These are phyloP conservation scores for Monosporozyma yasuniensis DNA, from an alignment of 805 yeast genomes.

Conservation along the genomic window DNA sequence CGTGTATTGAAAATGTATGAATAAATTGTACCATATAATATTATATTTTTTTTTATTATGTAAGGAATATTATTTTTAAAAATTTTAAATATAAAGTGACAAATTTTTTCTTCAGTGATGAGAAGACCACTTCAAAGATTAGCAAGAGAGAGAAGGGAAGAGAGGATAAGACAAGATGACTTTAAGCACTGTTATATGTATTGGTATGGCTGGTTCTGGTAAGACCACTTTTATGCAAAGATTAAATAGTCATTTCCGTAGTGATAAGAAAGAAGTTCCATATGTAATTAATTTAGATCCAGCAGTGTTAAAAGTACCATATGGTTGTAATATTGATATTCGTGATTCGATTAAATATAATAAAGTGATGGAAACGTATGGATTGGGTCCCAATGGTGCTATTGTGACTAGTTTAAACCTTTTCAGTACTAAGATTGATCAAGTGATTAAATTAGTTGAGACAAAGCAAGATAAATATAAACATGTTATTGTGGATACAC, in stretches of 20 bases:
- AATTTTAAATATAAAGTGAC: background rate
- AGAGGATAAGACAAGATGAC: conserved; percentile 19
- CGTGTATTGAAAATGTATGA: conserved; percentile 36
- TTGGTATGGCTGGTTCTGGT: conserved; percentile 76
- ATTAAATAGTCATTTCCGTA: conserved; percentile 77
- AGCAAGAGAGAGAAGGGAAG: background rate
- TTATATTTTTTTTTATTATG: background rate
- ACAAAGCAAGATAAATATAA: conserved; percentile 49
- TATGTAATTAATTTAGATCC: conserved; percentile 94
- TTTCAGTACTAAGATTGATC: conserved; percentile 92
- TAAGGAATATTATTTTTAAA: background rate
- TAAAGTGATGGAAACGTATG: conserved; percentile 93
- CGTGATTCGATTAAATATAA: conserved; percentile 92
- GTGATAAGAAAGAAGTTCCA: conserved; percentile 59
- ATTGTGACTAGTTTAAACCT: conserved; percentile 90
- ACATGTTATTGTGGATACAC: conserved; percentile 88
- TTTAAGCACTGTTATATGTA: conserved; percentile 39
- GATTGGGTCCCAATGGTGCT: conserved; percentile 96
- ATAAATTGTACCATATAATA: background rate
- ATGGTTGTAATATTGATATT: conserved; percentile 88
- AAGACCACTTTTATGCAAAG: conserved; percentile 97
- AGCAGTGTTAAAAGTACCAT: conserved; percentile 90
- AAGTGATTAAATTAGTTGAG: conserved; percentile 78
- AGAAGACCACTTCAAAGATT: background rate
- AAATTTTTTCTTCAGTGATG: background rate